phyloP scores from a whole-genome alignment of 352 stramenopile genomes.

The Phytophthora tentaculata region DNA sequence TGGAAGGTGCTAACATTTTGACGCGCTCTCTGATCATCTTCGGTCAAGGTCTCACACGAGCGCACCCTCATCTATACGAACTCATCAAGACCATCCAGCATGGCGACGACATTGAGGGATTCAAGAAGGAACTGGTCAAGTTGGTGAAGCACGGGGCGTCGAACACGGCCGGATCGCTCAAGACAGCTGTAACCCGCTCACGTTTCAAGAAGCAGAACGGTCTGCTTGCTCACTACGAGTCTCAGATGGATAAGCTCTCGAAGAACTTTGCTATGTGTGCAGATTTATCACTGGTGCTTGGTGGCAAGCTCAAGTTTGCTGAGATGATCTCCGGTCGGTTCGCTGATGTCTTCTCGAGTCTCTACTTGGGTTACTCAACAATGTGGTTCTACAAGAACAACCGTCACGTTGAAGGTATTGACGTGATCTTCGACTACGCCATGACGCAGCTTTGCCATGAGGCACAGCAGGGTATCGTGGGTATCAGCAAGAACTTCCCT shows the following conservation, averaged over 20 bases:
- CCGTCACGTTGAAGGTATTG: constrained; percentile 93
- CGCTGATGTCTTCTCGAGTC: constrained; percentile 96
- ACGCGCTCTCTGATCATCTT: constrained; percentile 98
- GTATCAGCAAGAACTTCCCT: constrained; percentile 97
- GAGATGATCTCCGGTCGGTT: constrained; percentile 98
- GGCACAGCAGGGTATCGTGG: constrained; percentile 95
- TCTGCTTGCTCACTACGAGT: constrained; percentile 96
- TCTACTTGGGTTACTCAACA: constrained; percentile 98
- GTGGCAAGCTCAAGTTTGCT: constrained; percentile 98
- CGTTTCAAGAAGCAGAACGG: constrained; percentile 90
- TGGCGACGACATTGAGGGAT: constrained; percentile 92
- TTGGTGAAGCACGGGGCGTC: constrained; percentile 93
- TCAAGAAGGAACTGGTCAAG: constrained; percentile 95
- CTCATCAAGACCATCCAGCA: constrained; percentile 97
- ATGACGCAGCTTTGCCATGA: constrained; percentile 96
- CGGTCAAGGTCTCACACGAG: constrained; percentile 97
- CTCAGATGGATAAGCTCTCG: constrained; percentile 95
- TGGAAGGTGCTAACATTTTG: constrained; percentile 98
- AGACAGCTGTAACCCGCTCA: constrained; percentile 89
- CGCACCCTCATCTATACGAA: constrained; percentile 97
- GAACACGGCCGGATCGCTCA: constrained; percentile 93
- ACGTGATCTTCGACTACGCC: constrained; percentile 96
- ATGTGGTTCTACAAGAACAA: constrained; percentile 97
- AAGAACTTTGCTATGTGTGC: constrained; percentile 97
- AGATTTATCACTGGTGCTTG: constrained; percentile 96